A percentile compares a stretch with the other conserved stretches of the same genome.
phyloP scores from a whole-genome alignment of 176 grass and related monocot species.

The Oryza longistaminata region DNA sequence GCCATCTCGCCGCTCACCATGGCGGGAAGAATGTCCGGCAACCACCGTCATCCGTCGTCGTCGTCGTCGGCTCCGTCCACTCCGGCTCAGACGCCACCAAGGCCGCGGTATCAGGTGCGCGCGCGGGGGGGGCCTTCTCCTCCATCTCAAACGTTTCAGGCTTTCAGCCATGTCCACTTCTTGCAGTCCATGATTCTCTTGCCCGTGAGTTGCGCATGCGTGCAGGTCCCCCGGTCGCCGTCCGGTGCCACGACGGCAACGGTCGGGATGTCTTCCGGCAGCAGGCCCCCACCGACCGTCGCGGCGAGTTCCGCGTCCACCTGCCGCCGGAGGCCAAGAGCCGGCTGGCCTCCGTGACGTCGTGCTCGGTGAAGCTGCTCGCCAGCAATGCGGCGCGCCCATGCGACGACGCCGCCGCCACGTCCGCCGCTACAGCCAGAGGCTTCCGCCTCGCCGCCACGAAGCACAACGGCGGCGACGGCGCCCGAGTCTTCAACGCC shows the following conservation, averaged over 20 bases:
- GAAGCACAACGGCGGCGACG: neutral
- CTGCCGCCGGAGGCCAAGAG: neutral
- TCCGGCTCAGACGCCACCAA: neutral
- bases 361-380: constrained; percentile 20
- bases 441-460: neutral
- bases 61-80: constrained; percentile 16
- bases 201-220: neutral
- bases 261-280: neutral
- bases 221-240: neutral
- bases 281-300: constrained; percentile 5
- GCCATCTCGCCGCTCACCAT: constrained; percentile 16
- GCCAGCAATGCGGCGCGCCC: neutral
- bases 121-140: neutral
- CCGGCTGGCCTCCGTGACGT: constrained; percentile 16
- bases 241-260: constrained; percentile 34
- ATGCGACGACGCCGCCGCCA: neutral
- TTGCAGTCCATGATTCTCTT: neutral
- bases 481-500: constrained; percentile 8
- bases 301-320: constrained; percentile 20
- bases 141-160: neutral
- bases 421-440: neutral
- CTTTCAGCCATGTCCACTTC: neutral
- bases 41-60: neutral
- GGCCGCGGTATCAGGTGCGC: constrained; percentile 30
- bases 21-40: neutral